Conservation (phyloP, 352 stramenopile species). For the Phytopythium vexans region DNA sequence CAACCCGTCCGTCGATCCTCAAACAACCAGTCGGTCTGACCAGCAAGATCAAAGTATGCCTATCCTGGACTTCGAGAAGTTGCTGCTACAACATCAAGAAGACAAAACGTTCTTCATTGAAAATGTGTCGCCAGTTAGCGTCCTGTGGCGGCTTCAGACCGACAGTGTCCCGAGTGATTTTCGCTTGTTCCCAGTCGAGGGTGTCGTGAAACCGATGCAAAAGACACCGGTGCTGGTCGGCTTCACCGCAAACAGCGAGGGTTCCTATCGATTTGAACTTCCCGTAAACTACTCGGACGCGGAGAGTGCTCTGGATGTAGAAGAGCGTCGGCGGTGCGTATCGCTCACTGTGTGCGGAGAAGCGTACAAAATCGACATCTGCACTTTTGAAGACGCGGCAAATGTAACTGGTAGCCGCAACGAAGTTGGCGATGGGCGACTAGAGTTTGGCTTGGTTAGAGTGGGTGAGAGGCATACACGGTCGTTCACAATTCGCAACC, state of each 20-base stretch:
- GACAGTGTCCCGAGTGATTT: slow-evolving; percentile 56
- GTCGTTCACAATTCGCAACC: slow-evolving; percentile 87
- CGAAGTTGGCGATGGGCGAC: slow-evolving; percentile 41
- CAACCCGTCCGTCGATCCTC: slow-evolving; percentile 8
- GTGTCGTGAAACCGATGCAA: slow-evolving; percentile 70
- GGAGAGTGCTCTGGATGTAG: slow-evolving; percentile 53
- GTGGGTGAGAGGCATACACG: slow-evolving; percentile 85
- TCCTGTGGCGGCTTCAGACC: slow-evolving; percentile 61
- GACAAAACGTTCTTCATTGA: slow-evolving; percentile 86
- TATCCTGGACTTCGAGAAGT: slow-evolving; percentile 89
- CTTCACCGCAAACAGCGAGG: slow-evolving; percentile 71
- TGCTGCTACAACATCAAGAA: slow-evolving; percentile 88
- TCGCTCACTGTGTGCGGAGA: slow-evolving; percentile 67
- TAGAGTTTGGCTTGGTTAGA: slow-evolving; percentile 92
- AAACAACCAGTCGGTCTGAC: background rate
- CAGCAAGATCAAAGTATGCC: background rate
- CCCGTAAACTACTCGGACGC: slow-evolving; percentile 82
- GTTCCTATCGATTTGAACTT: slow-evolving; percentile 57
- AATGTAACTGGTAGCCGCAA: slow-evolving; percentile 7
- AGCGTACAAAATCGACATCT: slow-evolving; percentile 90
- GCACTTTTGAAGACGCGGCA: slow-evolving; percentile 59
- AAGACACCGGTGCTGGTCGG: slow-evolving; percentile 52
- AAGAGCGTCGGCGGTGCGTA: slow-evolving; percentile 28
- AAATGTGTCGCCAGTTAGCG: slow-evolving; percentile 76
- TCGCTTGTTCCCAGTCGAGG: slow-evolving; percentile 65